Evolutionary conservation across 345 rosid species (phyloP), one percentile per base, ranked within the genome.

Genomic region (Salix exigua): DNA sequence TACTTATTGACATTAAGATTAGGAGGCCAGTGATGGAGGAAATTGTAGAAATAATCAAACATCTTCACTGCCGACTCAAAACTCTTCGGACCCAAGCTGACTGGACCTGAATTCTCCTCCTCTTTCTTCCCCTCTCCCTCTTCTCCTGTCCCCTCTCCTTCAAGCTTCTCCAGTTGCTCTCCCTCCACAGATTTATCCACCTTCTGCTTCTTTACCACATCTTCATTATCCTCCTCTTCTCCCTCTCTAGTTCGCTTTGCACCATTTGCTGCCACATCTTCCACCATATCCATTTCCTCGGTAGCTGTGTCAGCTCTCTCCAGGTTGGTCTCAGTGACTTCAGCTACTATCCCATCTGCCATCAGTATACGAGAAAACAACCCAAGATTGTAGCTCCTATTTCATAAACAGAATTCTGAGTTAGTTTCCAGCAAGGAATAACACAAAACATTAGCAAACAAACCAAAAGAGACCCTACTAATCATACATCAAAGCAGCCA

Each of bases 71-170:
- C 82, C 2, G 97, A 86, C 40, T 84, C 89, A 51, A 94, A 92
- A 83, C 83, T 89, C 87, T 94, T 94, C 1, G 94, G 91, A n/a
- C 98, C 97, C 77, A 94, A 68, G n/a, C 71, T 85, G 13, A 86
- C 88, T 58, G 72, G 83, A 78, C 19, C 88, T 23, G 86, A 44
- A 35, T 62, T 86, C 65, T 68, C 66, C 66, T 76, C 81, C 62
- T 67, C 85, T 38, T 53, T 51, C 9, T 71, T 71, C 82, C 77
- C 78, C 51, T 82, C 86, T 66, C 70, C 69, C 70, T 79, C 77
- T 73, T 72, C 19, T 74, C 66, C 77, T 62, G 26, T 73, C 62
- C 78, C 78, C 75, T 84, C 76, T 65, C 50, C 78, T 60, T 73
- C 71, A 23, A 11, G 53, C 46, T 50, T 64, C 78, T 77, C 75